Conservation (phyloP, 805 yeast species). For the Kurtzmaniella cleridarum region DNA sequence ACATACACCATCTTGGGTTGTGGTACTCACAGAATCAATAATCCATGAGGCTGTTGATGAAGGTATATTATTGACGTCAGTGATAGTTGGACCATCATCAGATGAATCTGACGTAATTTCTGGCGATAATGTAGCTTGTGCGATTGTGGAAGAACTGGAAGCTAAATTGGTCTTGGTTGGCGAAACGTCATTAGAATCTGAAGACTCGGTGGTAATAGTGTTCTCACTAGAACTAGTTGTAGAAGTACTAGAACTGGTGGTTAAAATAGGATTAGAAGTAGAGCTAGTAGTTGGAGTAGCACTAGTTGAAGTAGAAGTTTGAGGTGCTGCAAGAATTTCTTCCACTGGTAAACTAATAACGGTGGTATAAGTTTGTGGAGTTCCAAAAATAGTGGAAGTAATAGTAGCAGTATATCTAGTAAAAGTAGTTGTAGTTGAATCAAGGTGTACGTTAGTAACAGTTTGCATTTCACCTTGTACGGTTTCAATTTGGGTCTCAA, state of each 20-base stretch:
- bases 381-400: slow-evolving; percentile 37
- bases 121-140: slow-evolving; percentile 7
- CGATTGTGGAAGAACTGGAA: slow-evolving; percentile 7
- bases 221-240: slow-evolving; percentile 8
- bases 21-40: slow-evolving; percentile 28
- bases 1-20: slow-evolving; percentile 26
- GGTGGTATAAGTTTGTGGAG: slow-evolving; percentile 30
- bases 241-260: slow-evolving; percentile 1
- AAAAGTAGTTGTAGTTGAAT: slow-evolving; percentile 31
- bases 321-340: slow-evolving; percentile 6
- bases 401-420: slow-evolving; percentile 41
- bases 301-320: slow-evolving; percentile 5
- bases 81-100: slow-evolving; percentile 21
- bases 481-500: slow-evolving; percentile 26
- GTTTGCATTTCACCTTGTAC: slow-evolving; percentile 28
- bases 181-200: slow-evolving; percentile 9
- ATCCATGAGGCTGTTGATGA: slow-evolving; percentile 26
- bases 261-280: background rate
- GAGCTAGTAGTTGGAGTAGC: slow-evolving; percentile 9
- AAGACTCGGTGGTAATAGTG: slow-evolving; percentile 7
- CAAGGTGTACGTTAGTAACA: slow-evolving; percentile 20
- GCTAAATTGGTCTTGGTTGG: slow-evolving; percentile 13
- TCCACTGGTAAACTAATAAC: slow-evolving; percentile 27
- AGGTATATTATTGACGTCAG: slow-evolving; percentile 20
- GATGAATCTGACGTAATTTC: slow-evolving; percentile 6